Evolutionary conservation across 805 yeast genomes (phyloP).

Genomic region (Kodamaea kakaduensis): DNA sequence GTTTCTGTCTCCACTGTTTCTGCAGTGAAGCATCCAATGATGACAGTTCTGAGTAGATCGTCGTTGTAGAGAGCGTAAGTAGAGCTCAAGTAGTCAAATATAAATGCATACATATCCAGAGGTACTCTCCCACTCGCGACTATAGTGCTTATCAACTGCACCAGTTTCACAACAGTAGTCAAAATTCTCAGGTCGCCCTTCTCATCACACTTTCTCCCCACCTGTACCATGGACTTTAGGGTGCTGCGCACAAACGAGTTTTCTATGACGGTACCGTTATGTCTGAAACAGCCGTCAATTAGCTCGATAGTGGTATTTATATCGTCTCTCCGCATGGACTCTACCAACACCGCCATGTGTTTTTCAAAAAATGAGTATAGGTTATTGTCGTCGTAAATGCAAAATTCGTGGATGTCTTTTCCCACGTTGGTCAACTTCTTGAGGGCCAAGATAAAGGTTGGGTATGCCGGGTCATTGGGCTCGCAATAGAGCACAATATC

Average conservation of each 20-base stretch:
- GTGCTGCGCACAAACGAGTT: slow-evolving; percentile 30
- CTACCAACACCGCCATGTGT: slow-evolving; percentile 2
- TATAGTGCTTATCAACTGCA: slow-evolving; percentile 22
- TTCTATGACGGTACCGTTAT: slow-evolving; percentile 43
- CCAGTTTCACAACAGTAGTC: slow-evolving; percentile 32
- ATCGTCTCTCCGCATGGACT: slow-evolving; percentile 11
- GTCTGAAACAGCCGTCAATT: slow-evolving; percentile 44
- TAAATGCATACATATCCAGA: slow-evolving; percentile 26
- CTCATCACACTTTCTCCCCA: slow-evolving; percentile 15
- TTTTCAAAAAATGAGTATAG: slow-evolving; percentile 17
- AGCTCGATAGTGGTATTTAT: slow-evolving; percentile 27
- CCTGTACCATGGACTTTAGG: slow-evolving; percentile 29
- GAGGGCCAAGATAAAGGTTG: slow-evolving; percentile 46
- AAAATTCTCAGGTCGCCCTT: slow-evolving; percentile 32
- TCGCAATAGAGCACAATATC: slow-evolving; percentile 48
- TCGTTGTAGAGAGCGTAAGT: slow-evolving; percentile 30
- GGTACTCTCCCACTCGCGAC: slow-evolving; percentile 49
- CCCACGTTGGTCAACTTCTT: slow-evolving; percentile 50
- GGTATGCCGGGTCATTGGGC: slow-evolving; percentile 48
- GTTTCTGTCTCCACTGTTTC: slow-evolving; percentile 19
- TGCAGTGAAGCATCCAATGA: slow-evolving; percentile 1
- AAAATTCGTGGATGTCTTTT: slow-evolving; percentile 47
- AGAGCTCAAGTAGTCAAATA: slow-evolving; percentile 46
- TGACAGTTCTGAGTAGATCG: slow-evolving; percentile 12
- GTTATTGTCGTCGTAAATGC: slow-evolving; percentile 37